Base-by-base conservation (phyloP, 306 rosid genomes). In the Cucurbita pepo region DNA sequence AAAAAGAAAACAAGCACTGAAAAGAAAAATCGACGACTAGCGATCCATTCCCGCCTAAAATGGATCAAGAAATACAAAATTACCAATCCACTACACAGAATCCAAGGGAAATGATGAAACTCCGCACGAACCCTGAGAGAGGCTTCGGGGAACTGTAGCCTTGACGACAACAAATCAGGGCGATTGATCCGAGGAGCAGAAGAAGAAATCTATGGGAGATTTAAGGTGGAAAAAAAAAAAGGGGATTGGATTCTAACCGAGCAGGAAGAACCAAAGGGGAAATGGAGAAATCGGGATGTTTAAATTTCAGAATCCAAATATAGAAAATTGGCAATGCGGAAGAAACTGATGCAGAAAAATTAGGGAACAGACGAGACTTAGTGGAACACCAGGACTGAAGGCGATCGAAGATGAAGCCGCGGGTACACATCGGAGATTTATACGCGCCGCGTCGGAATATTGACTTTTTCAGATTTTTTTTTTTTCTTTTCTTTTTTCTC, bases 201-300 rank as follows among this genome's bases (percentile, higher is more conserved):
- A 22, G 7, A 67, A 22, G 13, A 47, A 67, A 67, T 21, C 73
- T 67, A 67, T 34, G 11, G 51, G 52, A 5, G 11, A 63, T 63
- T 62, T 40, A 63, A 41, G 56, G 57, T 40, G 44, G 14, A 25
- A 56, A 48, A 44, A n/a, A 44, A 47, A 36, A 21, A 19, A 62
- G n/a, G 55, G 18, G 19, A 36, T 36, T 5, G 56, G 83, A 82
- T 75, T 75, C 83, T 80, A 78, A 82, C 83, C 83, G 18, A 77
- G 36, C 75, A 56, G 61, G 65, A 81, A 59, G 75, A 76, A 71
- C 73, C 65, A 56, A 37, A 54, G 34, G 7, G 57, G 58, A 65
- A 34, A 57, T 37, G 76, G 34, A 73, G 78, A 62, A 12, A 45
- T 16, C 51, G 14, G 63, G 53, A 53, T 72, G 64, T 37, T 45